Base-by-base conservation (phyloP, 768 basidiomycete species). In the Leucosporidium creatinivorum region DNA sequence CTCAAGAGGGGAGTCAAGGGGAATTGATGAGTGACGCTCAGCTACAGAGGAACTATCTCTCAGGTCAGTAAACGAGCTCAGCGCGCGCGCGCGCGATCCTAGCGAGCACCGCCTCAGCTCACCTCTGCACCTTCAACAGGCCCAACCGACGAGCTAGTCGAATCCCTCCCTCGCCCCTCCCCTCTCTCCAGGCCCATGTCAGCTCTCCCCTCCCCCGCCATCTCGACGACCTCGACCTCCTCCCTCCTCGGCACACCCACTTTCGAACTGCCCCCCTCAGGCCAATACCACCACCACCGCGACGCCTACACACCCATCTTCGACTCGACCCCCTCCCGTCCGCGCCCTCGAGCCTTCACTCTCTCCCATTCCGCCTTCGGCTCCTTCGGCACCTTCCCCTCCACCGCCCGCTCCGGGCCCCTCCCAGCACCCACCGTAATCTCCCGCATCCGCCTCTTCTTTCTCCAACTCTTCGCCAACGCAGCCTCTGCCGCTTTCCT, bases 401-500 rank as follows among this genome's bases (percentile, higher is more conserved):
- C 72, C 36, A 63, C 67, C 23, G 66, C 66, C 6, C 62, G 69
- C 13, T 58, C 63, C 6, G 69, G 70, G 2, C 66, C 62, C 5
- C 61, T 75, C 50, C 68, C 67, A 0, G 69, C 72, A 0, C 73
- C 70, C 15, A 73, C 72, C 7, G 50, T 71, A 47, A 23, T 39
- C 10, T 69, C 65, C 23, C 65, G 73, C 2, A 47, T 70, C 60
- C 69, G 65, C 44, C 73, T 81, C 13, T 75, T 80, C 67, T 70
- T 77, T 61, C 72, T 77, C 39, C 80, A 81, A 67, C 73, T 77
- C 15, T 74, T 77, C 17, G 77, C 79, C 6, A 73, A 81, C 59
- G 58, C 77, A n/a, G 70, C 82, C 19, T 80, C 80, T 17, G 78
- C 81, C 13, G 72, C 77, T 55, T 81, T 82, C 68, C 75, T 82